Base-by-base conservation (phyloP, 306 rosid genomes). In the Lathyrus tuberosus region DNA sequence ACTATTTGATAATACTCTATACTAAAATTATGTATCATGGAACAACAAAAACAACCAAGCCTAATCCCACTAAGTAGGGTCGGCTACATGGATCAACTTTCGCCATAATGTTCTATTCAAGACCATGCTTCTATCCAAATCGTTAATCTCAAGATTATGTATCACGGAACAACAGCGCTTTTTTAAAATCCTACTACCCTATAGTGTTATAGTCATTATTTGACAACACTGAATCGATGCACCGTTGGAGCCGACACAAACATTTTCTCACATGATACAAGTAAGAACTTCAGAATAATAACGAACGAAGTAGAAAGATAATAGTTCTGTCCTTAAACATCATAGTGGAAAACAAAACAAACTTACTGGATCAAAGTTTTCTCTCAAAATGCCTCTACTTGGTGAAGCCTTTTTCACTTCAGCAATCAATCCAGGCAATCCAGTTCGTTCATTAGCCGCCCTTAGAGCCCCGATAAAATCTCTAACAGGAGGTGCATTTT, bases 321-420 rank as follows among this genome's bases (percentile, higher is more conserved):
- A 22, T 24, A 72, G 60, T 20, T 41, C 67, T 42, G 65, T 10
- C 13, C 4, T 14, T 18, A 71, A 63, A 48, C 7, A 8, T 13
- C 13, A n/a, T 10, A 18, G 35, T 1, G 64, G 52, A 22, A 68
- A 61, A 48, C 62, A 72, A 18, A 24, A 24, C 11, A 62, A 22
- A 65, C 87, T 72, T 66, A 89, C 99, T 1, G 99, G 99, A 89
- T 91, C 89, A 62, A 95, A 95, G 75, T 95, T 78, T 83, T 95
- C 97, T 68, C 96, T 89, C 71, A 95, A 72, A 49, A 95, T 79
- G 65, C 99, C 99, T 81, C 96, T 89, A 78, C 99, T 95, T 49
- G 97, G 99, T 26, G 97, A 95, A 58, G 99, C 97, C 84, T 95
- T 95, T 80, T 95, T 95, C 79, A 91, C 99, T 86, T 91, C 99